Conservation (phyloP, 805 yeast genomes). For the Candida palmyrensis region DNA sequence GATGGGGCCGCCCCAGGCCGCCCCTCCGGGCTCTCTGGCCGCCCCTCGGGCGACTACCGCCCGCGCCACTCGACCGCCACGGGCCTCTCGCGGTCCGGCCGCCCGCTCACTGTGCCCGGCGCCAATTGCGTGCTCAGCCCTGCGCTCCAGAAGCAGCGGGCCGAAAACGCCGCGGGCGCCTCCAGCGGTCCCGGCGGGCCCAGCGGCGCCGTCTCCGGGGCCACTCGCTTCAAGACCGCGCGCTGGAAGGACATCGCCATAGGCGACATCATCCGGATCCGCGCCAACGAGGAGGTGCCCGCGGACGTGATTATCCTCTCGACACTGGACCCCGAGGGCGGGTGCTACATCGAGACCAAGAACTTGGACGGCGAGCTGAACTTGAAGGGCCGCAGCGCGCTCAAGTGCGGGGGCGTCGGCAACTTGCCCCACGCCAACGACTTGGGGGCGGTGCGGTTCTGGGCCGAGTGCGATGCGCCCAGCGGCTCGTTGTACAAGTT, state of each 20-base stretch:
- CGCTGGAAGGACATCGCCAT: conserved; percentile 69
- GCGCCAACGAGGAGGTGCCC: conserved; percentile 74
- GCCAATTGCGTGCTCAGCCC: conserved; percentile 21
- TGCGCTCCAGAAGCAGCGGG: conserved; percentile 3
- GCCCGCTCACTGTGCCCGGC: conserved; percentile 8
- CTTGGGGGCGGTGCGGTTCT: conserved; percentile 51
- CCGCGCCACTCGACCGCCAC: not conserved
- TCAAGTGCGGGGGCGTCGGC: conserved; percentile 46
- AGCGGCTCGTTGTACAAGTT: conserved; percentile 58
- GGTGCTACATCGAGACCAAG: conserved; percentile 75
- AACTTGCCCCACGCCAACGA: conserved; percentile 52
- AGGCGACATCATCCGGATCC: conserved; percentile 68
- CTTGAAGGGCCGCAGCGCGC: conserved; percentile 52
- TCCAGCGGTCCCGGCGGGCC: no score
- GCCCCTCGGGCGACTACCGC: not conserved
- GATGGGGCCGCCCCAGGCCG: conserved; percentile 4
- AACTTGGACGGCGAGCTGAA: conserved; percentile 84
- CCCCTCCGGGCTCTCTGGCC: conserved; percentile 6
- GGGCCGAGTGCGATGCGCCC: conserved; percentile 72
- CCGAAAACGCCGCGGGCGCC: not conserved
- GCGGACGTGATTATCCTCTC: conserved; percentile 65
- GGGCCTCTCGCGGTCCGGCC: no score
- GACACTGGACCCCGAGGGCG: conserved; percentile 63
- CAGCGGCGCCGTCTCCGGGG: not conserved
- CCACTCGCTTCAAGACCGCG: conserved; percentile 35